A percentile compares a stretch with the other conserved stretches of the same genome.
phyloP scores from a whole-genome alignment of 768 basidiomycete species.

The Tephrocybe rancida region DNA sequence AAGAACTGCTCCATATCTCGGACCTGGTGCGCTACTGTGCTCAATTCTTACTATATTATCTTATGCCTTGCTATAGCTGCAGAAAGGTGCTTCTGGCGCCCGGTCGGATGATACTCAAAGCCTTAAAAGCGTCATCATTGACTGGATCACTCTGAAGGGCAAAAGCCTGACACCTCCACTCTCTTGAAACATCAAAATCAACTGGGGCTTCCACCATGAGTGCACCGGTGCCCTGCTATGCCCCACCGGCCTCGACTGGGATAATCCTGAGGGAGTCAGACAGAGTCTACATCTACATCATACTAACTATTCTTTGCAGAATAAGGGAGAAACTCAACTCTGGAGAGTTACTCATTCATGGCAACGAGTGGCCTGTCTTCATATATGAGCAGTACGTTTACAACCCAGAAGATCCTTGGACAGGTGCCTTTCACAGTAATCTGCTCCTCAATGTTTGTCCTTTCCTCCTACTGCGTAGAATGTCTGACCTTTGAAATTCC shows the following conservation, averaged over 20 bases:
- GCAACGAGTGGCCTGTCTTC: constrained; percentile 27
- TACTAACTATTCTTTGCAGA: neutral
- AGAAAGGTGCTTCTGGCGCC: constrained; percentile 23
- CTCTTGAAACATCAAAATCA: constrained; percentile 7
- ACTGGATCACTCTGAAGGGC: constrained; percentile 25
- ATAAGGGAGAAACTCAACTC: constrained; percentile 5
- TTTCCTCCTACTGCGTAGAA: too few species aligned
- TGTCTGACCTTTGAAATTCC: neutral
- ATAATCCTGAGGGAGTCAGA: constrained; percentile 7
- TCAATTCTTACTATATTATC: neutral
- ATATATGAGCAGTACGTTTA: constrained; percentile 20
- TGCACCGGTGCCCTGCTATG: constrained; percentile 18
- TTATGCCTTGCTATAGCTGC: constrained; percentile 16
- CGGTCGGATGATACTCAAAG: constrained; percentile 19
- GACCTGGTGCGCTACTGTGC: constrained; percentile 18
- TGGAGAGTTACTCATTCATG: constrained; percentile 18
- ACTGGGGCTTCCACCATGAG: constrained; percentile 15
- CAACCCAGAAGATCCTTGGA: constrained; percentile 27
- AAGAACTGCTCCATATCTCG: constrained; percentile 19
- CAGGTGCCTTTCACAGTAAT: constrained; percentile 21
- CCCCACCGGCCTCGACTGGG: constrained; percentile 14
- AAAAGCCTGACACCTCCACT: constrained; percentile 12
- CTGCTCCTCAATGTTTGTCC: constrained; percentile 21
- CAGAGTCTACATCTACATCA: neutral
- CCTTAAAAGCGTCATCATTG: constrained; percentile 20